These are phyloP conservation scores for Actinomortierella wolfii DNA, from an alignment of 371 early-diverging fungal genomes.

Conservation along the genomic window DNA sequence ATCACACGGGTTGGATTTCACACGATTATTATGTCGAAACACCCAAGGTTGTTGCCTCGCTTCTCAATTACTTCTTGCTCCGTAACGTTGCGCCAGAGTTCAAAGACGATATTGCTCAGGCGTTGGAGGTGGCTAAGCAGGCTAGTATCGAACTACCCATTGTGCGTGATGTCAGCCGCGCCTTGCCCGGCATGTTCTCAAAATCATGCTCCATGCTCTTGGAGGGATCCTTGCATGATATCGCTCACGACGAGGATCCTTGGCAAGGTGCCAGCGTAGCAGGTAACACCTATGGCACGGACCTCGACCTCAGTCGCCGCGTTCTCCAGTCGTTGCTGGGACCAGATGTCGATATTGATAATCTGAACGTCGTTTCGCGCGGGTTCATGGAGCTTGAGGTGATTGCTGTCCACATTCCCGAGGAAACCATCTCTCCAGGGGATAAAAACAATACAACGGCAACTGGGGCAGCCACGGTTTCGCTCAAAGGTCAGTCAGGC, in stretches of 20 bases:
- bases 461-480: neutral
- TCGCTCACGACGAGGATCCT: conserved; percentile 5
- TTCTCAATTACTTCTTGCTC: conserved; percentile 59
- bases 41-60: conserved; percentile 53
- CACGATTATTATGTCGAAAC: conserved; percentile 52
- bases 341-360: conserved; percentile 6
- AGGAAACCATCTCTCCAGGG: neutral
- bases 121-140: conserved; percentile 49
- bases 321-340: conserved; percentile 23
- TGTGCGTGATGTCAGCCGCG: conserved; percentile 47
- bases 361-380: conserved; percentile 5
- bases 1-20: conserved; percentile 49
- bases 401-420: conserved; percentile 14
- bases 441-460: neutral
- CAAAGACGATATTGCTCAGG: conserved; percentile 51
- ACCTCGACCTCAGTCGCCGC: conserved; percentile 7
- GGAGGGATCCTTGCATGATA: conserved; percentile 39
- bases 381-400: conserved; percentile 30
- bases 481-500: conserved; percentile 4
- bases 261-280: conserved; percentile 10
- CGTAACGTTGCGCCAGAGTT: conserved; percentile 63
- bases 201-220: conserved; percentile 54
- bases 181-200: conserved; percentile 53
- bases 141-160: conserved; percentile 58
- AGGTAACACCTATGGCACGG: conserved; percentile 17